phyloP scores from a whole-genome alignment of 495 filamentous ascomycete genomes.

The Tetracladium marchalianum region DNA sequence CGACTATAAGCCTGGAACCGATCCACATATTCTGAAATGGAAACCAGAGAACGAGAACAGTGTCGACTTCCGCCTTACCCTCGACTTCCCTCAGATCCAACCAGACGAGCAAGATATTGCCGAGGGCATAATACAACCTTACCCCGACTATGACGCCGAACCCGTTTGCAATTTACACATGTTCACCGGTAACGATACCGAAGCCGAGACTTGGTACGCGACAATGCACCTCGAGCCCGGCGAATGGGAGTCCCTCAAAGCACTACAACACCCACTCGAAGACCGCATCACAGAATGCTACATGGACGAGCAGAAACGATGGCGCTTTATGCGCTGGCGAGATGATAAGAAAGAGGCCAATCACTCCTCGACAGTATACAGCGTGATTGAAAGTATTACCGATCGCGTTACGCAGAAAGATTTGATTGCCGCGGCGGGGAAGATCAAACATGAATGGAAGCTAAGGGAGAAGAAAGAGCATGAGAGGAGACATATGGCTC shows the following conservation, averaged over 20 bases:
- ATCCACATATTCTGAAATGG: slow-evolving; percentile 92
- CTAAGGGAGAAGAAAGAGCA: slow-evolving; percentile 15
- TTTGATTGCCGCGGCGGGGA: slow-evolving; percentile 45
- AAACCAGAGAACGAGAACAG: slow-evolving; percentile 89
- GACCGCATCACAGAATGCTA: slow-evolving; percentile 82
- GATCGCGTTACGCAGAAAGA: slow-evolving; percentile 52
- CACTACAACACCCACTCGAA: slow-evolving; percentile 57
- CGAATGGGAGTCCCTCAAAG: slow-evolving; percentile 81
- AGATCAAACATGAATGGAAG: slow-evolving; percentile 69
- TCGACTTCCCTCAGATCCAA: slow-evolving; percentile 65
- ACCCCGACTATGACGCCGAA: slow-evolving; percentile 43
- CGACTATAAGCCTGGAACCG: slow-evolving; percentile 81
- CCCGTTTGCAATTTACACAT: slow-evolving; percentile 39
- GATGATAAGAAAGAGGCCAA: slow-evolving; percentile 91
- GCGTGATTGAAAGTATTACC: slow-evolving; percentile 73
- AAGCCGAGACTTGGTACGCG: slow-evolving; percentile 44
- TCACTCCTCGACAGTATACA: slow-evolving; percentile 68
- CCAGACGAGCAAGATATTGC: slow-evolving; percentile 58
- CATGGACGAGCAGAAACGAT: slow-evolving; percentile 59
- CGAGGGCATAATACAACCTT: slow-evolving; percentile 45
- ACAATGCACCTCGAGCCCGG: slow-evolving; percentile 57
- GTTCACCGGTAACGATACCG: slow-evolving; percentile 15
- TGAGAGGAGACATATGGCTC: slow-evolving; percentile 14
- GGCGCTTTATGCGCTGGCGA: slow-evolving; percentile 78
- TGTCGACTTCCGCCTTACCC: slow-evolving; percentile 73